phyloP scores from a whole-genome alignment of 345 rosid species.

The Luvunga scandens region DNA sequence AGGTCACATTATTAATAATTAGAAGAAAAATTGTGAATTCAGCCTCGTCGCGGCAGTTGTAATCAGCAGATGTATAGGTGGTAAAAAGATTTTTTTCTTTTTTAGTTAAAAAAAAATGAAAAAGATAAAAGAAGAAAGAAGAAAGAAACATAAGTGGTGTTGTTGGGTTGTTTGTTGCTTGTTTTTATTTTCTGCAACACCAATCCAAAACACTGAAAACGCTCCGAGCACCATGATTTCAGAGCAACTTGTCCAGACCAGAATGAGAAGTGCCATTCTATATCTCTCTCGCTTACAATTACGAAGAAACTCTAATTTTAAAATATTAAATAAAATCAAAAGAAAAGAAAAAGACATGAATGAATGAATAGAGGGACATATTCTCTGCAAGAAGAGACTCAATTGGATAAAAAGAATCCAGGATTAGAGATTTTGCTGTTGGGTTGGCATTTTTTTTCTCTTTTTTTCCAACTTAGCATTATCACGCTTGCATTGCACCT shows the following conservation, averaged over 20 bases:
- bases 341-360: background rate
- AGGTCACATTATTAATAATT: background rate
- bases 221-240: background rate
- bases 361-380: constrained; percentile 42
- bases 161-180: constrained; percentile 7
- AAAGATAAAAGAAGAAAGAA: background rate
- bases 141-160: background rate
- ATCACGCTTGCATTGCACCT: constrained; percentile 36
- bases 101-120: no score
- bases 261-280: background rate
- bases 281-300: background rate
- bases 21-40: background rate
- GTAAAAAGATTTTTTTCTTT: no score
- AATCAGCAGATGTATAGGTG: background rate
- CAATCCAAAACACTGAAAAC: constrained; percentile 18
- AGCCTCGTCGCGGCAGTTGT: constrained; percentile 9
- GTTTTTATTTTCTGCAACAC: constrained; percentile 26
- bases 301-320: background rate
- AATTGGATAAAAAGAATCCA: constrained; percentile 51
- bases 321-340: background rate
- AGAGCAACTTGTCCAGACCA: constrained; percentile 15
- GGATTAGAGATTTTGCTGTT: constrained; percentile 35
- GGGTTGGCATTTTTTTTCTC: constrained; percentile 14
- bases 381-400: constrained; percentile 44
- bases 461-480: constrained; percentile 29